Evolutionary conservation across 129 eudicot species (phyloP), one percentile per base, ranked within the genome.

Genomic region (Tagetes patula): DNA sequence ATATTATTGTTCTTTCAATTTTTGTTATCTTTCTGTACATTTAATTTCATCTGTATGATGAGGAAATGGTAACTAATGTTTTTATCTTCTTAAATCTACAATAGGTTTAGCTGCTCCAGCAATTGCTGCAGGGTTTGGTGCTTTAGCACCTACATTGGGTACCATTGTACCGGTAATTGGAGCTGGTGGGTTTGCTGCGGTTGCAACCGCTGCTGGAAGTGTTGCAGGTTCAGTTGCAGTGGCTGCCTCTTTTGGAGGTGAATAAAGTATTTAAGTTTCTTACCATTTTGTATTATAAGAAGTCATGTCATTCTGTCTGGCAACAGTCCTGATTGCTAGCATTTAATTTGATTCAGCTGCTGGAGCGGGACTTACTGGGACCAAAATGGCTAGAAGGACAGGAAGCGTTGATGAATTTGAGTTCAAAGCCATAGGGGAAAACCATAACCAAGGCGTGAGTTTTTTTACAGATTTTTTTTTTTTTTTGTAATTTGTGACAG

Each of bases 71-170:
- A 61, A 2, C 31, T 71, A 46, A 11, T 36, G 14, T 10, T 58
- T 12, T 40, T 39, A 20, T 20, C 8, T 65, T 61, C n/a, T 58
- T 69, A 70, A 14, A 34, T 46, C 39, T 82, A 58, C 47, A 81
- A 83, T 86, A 95, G 97, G 99, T 49, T 83, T 95, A 82, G 99
- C 99, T 82, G 99, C 99, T 64, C 99, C 99, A 80, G 99, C 97
- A 62, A 95, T 95, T 75, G 99, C 99, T 80, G 99, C 99, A 39
- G 99, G 99, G 42, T 88, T 95, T 64, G 68, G 97, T 83, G 99
- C 99, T 55, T 79, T 95, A 79, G 99, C 99, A 20, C 99, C 99
- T 62, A 95, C 99, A 36, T 79, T 95, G 70, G 99, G 99, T 58
- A 81, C 97, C 46, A 76, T 95, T 49, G 77, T 95, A 52, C 99